Percentiles rank a stretch among this genome's conserved stretches.
These are phyloP conservation scores for Aegilops bicornis DNA, from an alignment of 176 grass and related monocot species.

Conservation along the genomic window DNA sequence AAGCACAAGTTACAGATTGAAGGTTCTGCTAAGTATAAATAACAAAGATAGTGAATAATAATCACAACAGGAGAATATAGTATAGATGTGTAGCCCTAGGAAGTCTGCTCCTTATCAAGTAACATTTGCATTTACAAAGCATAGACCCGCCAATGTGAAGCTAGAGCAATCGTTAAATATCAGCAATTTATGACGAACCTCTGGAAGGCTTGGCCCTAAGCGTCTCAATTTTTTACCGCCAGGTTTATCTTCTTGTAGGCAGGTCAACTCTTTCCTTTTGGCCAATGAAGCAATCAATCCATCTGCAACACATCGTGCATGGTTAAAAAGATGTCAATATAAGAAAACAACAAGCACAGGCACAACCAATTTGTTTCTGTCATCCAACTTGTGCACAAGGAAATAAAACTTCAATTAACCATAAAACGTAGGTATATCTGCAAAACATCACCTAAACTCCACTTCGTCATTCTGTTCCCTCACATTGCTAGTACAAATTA, in stretches of 20 bases:
- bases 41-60: no score
- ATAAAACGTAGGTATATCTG: not conserved
- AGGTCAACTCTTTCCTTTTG: not conserved
- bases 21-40: no score
- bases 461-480: no score
- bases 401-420: not conserved
- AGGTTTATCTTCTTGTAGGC: not conserved
- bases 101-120: no score
- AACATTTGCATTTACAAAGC: no score
- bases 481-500: no score
- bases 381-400: not conserved
- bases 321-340: not conserved
- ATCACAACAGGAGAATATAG: no score
- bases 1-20: no score
- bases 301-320: not conserved
- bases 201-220: not conserved
- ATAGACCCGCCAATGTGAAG: no score
- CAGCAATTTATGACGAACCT: not conserved
- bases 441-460: not conserved
- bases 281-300: not conserved
- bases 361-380: not conserved
- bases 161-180: no score
- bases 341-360: not conserved
- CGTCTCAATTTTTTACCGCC: not conserved
- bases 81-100: no score